Conservation (phyloP, 169 alveolate species). For the Babesia caballi region DNA sequence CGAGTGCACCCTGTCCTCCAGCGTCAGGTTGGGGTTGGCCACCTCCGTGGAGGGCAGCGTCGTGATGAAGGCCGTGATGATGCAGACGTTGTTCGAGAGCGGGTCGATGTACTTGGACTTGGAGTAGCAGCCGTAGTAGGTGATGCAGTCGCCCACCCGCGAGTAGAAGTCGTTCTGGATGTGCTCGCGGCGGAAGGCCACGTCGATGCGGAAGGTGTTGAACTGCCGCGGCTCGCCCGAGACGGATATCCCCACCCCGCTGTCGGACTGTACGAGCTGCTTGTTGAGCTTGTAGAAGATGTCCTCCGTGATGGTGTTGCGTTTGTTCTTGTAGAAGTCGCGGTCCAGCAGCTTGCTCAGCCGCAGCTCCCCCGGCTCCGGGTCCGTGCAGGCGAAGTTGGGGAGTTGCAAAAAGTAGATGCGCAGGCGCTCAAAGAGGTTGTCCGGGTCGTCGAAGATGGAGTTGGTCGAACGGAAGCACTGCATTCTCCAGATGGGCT, state of each 20-base stretch:
- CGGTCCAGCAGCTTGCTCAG: constrained; percentile 70
- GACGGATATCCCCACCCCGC: constrained; percentile 68
- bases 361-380: constrained; percentile 71
- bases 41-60: constrained; percentile 46
- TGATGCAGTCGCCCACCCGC: constrained; percentile 73
- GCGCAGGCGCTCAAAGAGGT: constrained; percentile 70
- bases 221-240: constrained; percentile 53
- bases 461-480: constrained; percentile 79
- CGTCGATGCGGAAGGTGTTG: constrained; percentile 68
- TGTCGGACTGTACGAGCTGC: constrained; percentile 64
- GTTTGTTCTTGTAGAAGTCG: constrained; percentile 71
- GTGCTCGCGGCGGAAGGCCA: constrained; percentile 77
- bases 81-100: constrained; percentile 68
- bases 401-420: constrained; percentile 78
- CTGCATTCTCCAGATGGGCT: constrained; percentile 78
- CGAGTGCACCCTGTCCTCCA: constrained; percentile 40
- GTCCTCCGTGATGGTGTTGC: constrained; percentile 71
- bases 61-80: constrained; percentile 61
- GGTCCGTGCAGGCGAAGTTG: constrained; percentile 49
- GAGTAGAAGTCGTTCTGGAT: constrained; percentile 76
- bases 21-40: constrained; percentile 6
- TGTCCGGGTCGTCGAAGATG: constrained; percentile 75
- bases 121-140: constrained; percentile 78
- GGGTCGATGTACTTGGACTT: constrained; percentile 81
- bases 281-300: constrained; percentile 72